Evolutionary conservation across 2,329 filamentous ascomycete genomes (phyloP).

Genomic region (Mycogone perniciosa): DNA sequence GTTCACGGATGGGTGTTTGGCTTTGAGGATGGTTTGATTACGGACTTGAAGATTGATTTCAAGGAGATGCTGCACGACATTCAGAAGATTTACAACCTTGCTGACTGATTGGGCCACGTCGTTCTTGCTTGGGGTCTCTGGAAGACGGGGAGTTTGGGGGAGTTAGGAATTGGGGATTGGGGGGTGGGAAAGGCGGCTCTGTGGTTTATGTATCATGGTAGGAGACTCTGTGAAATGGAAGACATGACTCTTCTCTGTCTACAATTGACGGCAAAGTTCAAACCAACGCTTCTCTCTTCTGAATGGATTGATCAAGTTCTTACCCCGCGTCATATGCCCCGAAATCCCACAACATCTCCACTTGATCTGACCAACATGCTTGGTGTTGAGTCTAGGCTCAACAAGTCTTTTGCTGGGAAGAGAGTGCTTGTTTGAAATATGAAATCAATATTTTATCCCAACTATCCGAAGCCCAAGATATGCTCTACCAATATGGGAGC

Average conservation of each 20-base stretch:
- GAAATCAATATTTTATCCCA: no score
- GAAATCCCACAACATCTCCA: no score
- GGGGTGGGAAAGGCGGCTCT: background rate
- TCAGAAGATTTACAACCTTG: constrained; percentile 59
- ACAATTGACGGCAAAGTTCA: background rate
- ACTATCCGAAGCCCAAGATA: no score
- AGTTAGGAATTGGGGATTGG: background rate
- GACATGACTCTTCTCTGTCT: background rate
- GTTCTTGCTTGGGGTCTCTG: background rate
- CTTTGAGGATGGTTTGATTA: constrained; percentile 60
- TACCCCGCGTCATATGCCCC: no score
- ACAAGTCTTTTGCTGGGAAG: no score
- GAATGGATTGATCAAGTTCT: no score
- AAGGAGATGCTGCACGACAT: constrained; percentile 49
- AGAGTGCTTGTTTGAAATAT: no score
- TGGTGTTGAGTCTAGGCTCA: no score
- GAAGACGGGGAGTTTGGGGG: no score
- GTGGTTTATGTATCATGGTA: background rate
- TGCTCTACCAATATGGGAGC: no score
- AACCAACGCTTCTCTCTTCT: background rate
- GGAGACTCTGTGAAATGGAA: background rate
- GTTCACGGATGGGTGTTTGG: constrained; percentile 72
- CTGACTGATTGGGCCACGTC: constrained; percentile 22
- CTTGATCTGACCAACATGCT: no score
- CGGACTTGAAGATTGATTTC: constrained; percentile 58